phyloP scores from a whole-genome alignment of 768 basidiomycete species.

The Leccinum rimulosum region DNA sequence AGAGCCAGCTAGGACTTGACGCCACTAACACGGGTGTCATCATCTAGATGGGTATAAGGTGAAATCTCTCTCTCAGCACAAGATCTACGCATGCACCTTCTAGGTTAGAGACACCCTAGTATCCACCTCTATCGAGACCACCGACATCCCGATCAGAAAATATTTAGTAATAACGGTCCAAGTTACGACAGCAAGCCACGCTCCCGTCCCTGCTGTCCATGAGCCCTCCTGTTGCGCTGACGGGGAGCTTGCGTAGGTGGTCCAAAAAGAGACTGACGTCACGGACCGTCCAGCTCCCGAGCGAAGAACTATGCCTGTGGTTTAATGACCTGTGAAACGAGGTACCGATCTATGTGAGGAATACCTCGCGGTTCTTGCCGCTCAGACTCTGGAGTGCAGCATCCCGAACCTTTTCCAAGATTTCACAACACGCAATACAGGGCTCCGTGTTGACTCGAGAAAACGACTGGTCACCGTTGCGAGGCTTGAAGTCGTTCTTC shows the following conservation, averaged over 20 bases:
- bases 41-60: too few relatives aligned
- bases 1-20: too few relatives aligned
- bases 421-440: constrained; percentile 81
- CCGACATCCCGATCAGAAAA: too few relatives aligned
- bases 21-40: too few relatives aligned
- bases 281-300: constrained; percentile 6
- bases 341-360: constrained; percentile 91
- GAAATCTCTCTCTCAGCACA: too few relatives aligned
- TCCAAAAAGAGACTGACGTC: constrained; percentile 76
- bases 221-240: constrained; percentile 93
- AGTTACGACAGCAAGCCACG: too few relatives aligned
- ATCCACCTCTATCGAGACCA: too few relatives aligned
- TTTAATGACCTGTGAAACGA: constrained; percentile 79
- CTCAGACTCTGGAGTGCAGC: constrained; percentile 72
- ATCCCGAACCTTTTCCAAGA: constrained; percentile 77
- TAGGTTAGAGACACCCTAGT: too few relatives aligned
- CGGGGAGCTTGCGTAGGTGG: constrained; percentile 93
- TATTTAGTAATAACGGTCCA: too few relatives aligned
- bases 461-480: constrained; percentile 93
- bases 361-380: constrained; percentile 90
- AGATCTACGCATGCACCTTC: too few relatives aligned
- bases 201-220: too few relatives aligned
- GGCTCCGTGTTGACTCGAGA: constrained; percentile 94
- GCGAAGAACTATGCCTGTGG: neutral
- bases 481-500: constrained; percentile 93